These are phyloP conservation scores for Trichoderma gamsii DNA, from an alignment of 495 filamentous ascomycete genomes.

Conservation along the genomic window DNA sequence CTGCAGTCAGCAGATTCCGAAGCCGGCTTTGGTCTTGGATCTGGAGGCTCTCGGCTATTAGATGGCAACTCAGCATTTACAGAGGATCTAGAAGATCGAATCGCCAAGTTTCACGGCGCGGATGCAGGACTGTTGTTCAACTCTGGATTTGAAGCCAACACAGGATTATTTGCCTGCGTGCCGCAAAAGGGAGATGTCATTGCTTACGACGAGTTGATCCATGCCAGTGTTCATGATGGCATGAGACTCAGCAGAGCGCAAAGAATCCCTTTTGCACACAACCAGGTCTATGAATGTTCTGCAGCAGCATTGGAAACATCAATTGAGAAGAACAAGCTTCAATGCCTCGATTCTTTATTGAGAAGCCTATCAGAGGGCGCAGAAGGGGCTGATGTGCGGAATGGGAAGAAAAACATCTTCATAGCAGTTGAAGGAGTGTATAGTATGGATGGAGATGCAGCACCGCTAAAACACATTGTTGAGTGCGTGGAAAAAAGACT, in stretches of 20 bases:
- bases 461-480: constrained; percentile 56
- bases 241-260: constrained; percentile 61
- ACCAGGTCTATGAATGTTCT: constrained; percentile 33
- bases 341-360: constrained; percentile 21
- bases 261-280: constrained; percentile 55
- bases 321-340: constrained; percentile 13
- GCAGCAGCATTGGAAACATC: too few relatives aligned
- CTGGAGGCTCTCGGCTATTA: constrained; percentile 54
- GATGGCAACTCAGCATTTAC: constrained; percentile 66
- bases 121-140: constrained; percentile 64
- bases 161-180: constrained; percentile 58
- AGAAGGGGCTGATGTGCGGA: constrained; percentile 20
- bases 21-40: constrained; percentile 36
- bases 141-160: constrained; percentile 73
- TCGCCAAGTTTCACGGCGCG: constrained; percentile 63
- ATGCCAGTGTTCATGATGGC: constrained; percentile 73
- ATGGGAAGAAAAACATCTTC: constrained; percentile 48
- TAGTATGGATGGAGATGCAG: constrained; percentile 78
- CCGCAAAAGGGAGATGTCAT: constrained; percentile 65
- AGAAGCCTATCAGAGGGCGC: constrained; percentile 17
- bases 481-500: constrained; percentile 50
- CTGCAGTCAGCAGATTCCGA: constrained; percentile 24
- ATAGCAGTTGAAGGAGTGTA: constrained; percentile 72
- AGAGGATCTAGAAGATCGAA: constrained; percentile 55
- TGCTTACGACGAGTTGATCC: constrained; percentile 67